Conservation (phyloP, 176 grass and related monocot genomes). For the Cenchrus fungigraminus region DNA sequence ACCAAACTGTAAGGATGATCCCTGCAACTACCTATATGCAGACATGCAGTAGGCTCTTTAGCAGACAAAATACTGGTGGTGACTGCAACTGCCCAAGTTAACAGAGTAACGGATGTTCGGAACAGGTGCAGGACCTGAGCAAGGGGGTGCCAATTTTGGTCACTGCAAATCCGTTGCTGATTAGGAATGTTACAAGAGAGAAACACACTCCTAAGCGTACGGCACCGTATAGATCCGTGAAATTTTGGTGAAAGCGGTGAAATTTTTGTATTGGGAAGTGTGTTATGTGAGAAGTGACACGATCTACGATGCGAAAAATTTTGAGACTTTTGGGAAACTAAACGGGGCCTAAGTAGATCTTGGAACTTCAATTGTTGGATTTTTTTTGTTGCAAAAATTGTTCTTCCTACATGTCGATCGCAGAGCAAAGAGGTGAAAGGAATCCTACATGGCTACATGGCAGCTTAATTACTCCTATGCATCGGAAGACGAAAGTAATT, state of each 20-base stretch:
- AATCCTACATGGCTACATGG: not conserved
- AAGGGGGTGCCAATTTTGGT: not conserved
- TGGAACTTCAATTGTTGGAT: no score
- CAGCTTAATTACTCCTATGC: not conserved
- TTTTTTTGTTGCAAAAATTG: no score
- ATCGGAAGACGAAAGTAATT: not conserved
- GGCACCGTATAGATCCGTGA: no score
- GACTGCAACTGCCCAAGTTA: not conserved
- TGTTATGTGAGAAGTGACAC: no score
- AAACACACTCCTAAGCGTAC: no score
- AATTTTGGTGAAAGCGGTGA: no score
- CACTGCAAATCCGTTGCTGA: not conserved
- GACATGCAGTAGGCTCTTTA: not conserved
- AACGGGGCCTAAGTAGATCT: no score
- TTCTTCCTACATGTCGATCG: no score
- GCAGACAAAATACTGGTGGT: not conserved
- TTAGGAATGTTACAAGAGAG: not conserved
- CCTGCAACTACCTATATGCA: not conserved
- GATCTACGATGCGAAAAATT: no score
- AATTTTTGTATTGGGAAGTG: no score
- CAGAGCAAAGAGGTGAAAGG: not conserved
- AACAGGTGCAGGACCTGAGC: not conserved
- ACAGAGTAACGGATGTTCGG: not conserved
- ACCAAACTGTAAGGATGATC: not conserved
- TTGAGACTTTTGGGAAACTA: no score